Conservation (phyloP, 257 asterid species). For the Leonotis leonurus region DNA sequence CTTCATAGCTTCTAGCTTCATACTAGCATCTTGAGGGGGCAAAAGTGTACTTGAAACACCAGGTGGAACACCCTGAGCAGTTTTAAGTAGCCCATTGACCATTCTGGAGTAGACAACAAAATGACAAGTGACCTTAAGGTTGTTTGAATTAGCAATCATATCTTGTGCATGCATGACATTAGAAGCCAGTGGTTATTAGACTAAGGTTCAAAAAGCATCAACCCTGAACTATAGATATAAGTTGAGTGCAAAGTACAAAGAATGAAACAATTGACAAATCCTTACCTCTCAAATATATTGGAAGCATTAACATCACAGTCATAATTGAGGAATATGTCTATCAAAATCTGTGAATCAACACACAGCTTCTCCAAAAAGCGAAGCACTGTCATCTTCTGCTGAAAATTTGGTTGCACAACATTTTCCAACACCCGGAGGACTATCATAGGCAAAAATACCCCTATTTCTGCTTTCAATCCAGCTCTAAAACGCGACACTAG, state of each 20-base stretch:
- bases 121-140: conserved; percentile 12
- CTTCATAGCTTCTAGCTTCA: conserved; percentile 95
- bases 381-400: conserved; percentile 97
- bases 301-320: conserved; percentile 99
- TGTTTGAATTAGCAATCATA: background rate
- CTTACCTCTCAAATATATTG: conserved; percentile 94
- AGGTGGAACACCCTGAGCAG: conserved; percentile 98
- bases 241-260: conserved; percentile 5
- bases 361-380: conserved; percentile 90
- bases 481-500: conserved; percentile 95
- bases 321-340: conserved; percentile 95
- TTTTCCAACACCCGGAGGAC: conserved; percentile 90
- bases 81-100: conserved; percentile 98
- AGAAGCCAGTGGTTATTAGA: conserved; percentile 3
- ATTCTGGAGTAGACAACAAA: conserved; percentile 43
- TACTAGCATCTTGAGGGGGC: conserved; percentile 76
- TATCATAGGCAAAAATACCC: conserved; percentile 98
- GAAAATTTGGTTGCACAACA: conserved; percentile 93
- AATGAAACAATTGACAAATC: conserved; percentile 15
- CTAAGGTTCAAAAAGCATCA: conserved; percentile 16
- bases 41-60: conserved; percentile 70
- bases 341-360: conserved; percentile 85
- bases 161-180: background rate
- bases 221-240: conserved; percentile 1
- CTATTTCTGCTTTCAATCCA: conserved; percentile 95